Base-by-base conservation (phyloP, 2,329 filamentous ascomycete species). In the Ophiostoma piceae region DNA sequence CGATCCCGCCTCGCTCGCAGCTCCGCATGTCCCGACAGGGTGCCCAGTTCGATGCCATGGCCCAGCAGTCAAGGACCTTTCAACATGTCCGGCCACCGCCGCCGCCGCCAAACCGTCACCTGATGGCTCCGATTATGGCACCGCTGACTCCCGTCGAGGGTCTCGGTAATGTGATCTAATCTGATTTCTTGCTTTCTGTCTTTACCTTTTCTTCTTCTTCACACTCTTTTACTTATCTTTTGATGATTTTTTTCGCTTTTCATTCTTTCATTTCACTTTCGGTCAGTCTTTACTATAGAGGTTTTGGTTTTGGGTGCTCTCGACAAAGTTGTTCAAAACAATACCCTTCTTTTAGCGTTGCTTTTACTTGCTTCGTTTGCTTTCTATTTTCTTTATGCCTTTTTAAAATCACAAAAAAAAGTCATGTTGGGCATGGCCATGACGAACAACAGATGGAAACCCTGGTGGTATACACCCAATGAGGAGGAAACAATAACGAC, bases 91-190 rank as follows among this genome's bases (percentile, higher is more conserved):
- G 77, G 60, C 71, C 74, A 4, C 74, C 75, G 1, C 74, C 71
- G 14, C 73, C 76, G 29, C 73, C 74, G 2, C 74, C 75, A 51
- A 76, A 77, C 14, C 77, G 76, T 35, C 67, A 64, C 43, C 16
- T 39, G 67, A 64, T 68, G 57, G 16, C 51, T 16, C 65, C 67
- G 43, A 47, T 47, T 2, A 66, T 67, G 65, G 57, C 79, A 69
- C 74, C 76, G 1, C 77, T 80, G 71, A 77, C 75, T 57, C 75
- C 79, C 3, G 74, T 81, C 57, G 79, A 83, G 43, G 79, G 78
- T 39, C 75, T 81, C 41, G 76, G 80, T 16, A 83, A 82, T 69
- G 84, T 84, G 82, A 84, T 84, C 74, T 84, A 60, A 47, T 32
- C 35, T 35, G 35, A 35, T 35, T 8, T 6, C 35, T 35, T 8